Evolutionary conservation across 768 basidiomycete genomes (phyloP), one percentile per base, ranked within the genome.

Genomic region (Leccinum subtestaceum): DNA sequence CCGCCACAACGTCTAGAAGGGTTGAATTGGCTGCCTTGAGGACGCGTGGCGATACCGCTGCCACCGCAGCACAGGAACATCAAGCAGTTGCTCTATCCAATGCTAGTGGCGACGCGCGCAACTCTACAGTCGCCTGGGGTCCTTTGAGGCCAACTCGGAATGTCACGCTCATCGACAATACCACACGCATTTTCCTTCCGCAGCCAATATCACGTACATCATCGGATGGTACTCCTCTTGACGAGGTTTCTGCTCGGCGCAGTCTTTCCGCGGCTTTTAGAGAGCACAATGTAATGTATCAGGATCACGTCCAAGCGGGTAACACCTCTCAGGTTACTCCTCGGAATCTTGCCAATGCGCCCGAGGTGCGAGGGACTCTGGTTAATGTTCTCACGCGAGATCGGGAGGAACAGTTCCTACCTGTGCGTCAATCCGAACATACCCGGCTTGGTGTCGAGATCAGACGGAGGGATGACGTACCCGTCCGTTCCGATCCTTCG

Each of bases 161-260:
- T 2, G 51, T 61, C 47, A 59, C 59, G 4, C 62, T 69, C 21
- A 56, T 62, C 23, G 67, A 71, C 45, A 65, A 63, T 36, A 49
- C 58, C 12, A 17, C 63, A 25, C 67, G 61, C 17, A 54, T 70
- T 5, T 40, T 58, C 36, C 55, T 61, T 19, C 70, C 69, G 25
- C 63, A 61, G 25, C 50, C 63, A 15, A 63, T 71, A 59, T 70
- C 65, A 43, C 69, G 70, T 9, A 71, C 60, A 52, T 67, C 65
- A 8, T 67, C 67, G 13, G 61, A 67, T 7, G 65, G 63, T 40
- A 60, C 50, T 31, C 62, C 67, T 11, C 54, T 69, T 7, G 62
- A 70, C 2, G 65, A 70, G 1, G 32, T 60, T n/a, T 40, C 56
- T 31, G 56, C 57, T 15, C 63, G 61, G 19, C 70, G 63, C 27